Base-by-base conservation (phyloP, 768 basidiomycete genomes). In the Peribolospora kevripleyi region DNA sequence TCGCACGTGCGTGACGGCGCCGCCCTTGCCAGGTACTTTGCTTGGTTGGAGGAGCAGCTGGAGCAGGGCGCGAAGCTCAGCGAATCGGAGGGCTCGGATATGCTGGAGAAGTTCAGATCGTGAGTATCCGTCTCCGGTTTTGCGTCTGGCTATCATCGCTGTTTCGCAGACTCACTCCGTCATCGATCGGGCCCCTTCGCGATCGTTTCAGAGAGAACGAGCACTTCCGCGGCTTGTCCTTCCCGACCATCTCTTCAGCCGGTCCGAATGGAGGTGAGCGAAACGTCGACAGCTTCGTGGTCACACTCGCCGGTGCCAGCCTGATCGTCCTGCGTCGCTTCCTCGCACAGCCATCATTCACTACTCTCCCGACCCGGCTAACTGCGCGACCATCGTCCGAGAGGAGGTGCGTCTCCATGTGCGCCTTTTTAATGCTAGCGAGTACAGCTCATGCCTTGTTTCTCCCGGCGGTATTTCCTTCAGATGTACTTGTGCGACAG, bases 21-120 rank as follows among this genome's bases (percentile, higher is more conserved):
- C 4, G 42, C 10, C 4, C 52, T 66, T 64, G 78, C 76, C 6
- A 75, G 80, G 10, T 98, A 97, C 68, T 95, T 95, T 61, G 74
- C 86, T 0, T 98, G 91, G 93, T 72, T 98, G 1, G 87, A 97
- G 66, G 82, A 87, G 58, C 75, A 80, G 59, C 70, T 97, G 13
- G 66, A 73, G 3, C 69, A 73, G 6, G 83, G 78, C 0, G 71
- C 69, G 13, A 72, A 61, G 51, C 57, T 90, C 56, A 79, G 74
- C 46, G 91, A 98, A 66, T 79, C 78, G 59, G 74, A 86, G 57
- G 91, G 76, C 9, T 81, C 88, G 1, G 75, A 77, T 61, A 70
- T 79, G 61, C 71, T 98, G 51, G 82, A 87, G 68, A 69, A 76
- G 61, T 93, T 75, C 61, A 72, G 91, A 68, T 77, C 77, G 86